These are phyloP conservation scores for Lolium multiflorum DNA, from an alignment of 176 grass and related monocot species.

Conservation along the genomic window DNA sequence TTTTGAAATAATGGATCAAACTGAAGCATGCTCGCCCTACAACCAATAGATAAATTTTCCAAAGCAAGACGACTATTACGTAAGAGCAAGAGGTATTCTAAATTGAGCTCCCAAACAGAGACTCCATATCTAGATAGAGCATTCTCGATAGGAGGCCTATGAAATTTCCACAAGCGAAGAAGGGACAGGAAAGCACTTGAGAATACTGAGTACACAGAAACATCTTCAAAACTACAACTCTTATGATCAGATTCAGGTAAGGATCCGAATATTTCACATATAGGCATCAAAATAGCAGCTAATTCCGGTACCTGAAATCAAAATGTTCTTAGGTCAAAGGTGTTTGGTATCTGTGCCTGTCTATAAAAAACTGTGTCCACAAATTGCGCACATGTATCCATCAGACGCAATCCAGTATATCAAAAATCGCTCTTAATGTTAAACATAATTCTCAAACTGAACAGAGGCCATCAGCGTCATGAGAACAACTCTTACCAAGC, in stretches of 20 bases:
- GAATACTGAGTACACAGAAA: constrained; percentile 75
- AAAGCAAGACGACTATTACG: constrained; percentile 54
- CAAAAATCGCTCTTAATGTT: background rate
- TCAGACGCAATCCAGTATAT: background rate
- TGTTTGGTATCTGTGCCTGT: background rate
- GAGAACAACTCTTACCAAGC: constrained; percentile 61
- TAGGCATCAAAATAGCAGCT: constrained; percentile 66
- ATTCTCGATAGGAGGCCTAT: constrained; percentile 56
- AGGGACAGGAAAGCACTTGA: constrained; percentile 71
- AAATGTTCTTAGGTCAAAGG: background rate
- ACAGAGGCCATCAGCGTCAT: background rate
- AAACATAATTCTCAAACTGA: constrained; percentile 13
- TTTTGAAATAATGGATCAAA: constrained; percentile 43
- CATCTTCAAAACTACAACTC: constrained; percentile 49
- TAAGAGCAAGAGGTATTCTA: constrained; percentile 71
- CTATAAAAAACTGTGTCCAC: background rate
- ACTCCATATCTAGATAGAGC: constrained; percentile 42
- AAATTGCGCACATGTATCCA: background rate
- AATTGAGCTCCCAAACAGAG: constrained; percentile 45
- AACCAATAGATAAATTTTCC: constrained; percentile 40
- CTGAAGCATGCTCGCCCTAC: constrained; percentile 24
- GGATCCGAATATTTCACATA: constrained; percentile 77
- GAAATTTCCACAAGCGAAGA: constrained; percentile 73
- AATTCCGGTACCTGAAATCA: constrained; percentile 68
- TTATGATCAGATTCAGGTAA: constrained; percentile 50